Percentiles rank a stretch among this genome's conserved stretches.
phyloP scores from a whole-genome alignment of 1,284 basidiomycete genomes.

The Leccinum insolens region DNA sequence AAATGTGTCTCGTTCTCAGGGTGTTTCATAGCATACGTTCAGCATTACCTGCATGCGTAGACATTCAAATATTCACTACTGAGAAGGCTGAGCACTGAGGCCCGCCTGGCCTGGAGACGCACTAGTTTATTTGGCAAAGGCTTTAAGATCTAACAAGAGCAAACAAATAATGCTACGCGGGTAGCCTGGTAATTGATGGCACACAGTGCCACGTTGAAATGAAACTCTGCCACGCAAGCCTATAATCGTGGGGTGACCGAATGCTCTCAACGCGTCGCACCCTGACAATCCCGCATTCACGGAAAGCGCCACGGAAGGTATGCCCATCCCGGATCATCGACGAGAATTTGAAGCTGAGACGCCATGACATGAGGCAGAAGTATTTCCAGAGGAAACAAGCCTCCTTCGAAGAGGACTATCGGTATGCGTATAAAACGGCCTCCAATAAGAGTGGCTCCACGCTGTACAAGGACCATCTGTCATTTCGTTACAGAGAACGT shows the following conservation, averaged over 20 bases:
- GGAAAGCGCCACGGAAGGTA: conserved; percentile 64
- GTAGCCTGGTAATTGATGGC: not conserved
- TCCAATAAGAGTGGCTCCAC: conserved; percentile 84
- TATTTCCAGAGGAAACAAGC: conserved; percentile 74
- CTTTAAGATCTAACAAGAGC: conserved; percentile 36
- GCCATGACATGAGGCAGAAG: conserved; percentile 64
- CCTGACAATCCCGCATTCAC: conserved; percentile 24
- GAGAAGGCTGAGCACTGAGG: not conserved
- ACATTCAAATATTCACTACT: not conserved
- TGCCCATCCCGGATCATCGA: conserved; percentile 5
- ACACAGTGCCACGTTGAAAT: not conserved
- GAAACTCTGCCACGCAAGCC: conserved; percentile 46
- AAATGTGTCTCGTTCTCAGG: conserved; percentile 59
- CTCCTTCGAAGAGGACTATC: conserved; percentile 96
- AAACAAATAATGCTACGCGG: conserved; percentile 28
- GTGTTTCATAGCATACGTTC: conserved; percentile 43
- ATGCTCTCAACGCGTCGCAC: conserved; percentile 17
- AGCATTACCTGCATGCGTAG: not conserved
- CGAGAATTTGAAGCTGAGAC: conserved; percentile 5
- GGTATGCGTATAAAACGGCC: conserved; percentile 94
- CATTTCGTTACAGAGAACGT: conserved; percentile 84
- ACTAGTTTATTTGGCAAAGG: conserved; percentile 33
- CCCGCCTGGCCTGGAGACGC: not conserved
- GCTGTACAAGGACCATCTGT: conserved; percentile 86
- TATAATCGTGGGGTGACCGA: conserved; percentile 49